Evolutionary conservation across 2,329 filamentous ascomycete genomes (phyloP), one percentile per base, ranked within the genome.

Genomic region (Allantophomopsis cytisporea): DNA sequence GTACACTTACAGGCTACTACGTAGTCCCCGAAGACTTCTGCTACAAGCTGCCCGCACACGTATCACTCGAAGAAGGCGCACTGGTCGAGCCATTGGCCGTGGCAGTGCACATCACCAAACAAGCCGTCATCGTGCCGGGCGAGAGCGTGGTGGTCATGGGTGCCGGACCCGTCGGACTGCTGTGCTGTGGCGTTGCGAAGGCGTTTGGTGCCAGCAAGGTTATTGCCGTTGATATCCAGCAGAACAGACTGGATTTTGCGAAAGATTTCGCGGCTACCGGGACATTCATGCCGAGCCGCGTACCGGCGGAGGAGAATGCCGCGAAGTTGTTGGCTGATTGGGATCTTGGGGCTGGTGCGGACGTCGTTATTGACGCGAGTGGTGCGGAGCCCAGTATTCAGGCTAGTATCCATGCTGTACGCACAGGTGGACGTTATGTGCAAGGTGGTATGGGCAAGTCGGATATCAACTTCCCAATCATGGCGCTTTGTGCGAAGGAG

Each of bases 391-490:
- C 81, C 1, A 82, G 76, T 8, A 85, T 89, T 51, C 83, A 88
- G 62, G 71, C 81, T 0, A 73, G 72, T 28, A 71, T 89, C 51
- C 80, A 88, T 60, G 70, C 71, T 15, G 71, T 87, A 18, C 71
- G 78, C 46, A 67, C 68, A 36, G 84, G 84, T 41, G 84, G 84
- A 23, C 79, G 72, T 13, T 89, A 85, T 52, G 80, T 93, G 7
- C 86, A 93, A 63, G 85, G 79, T 43, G 88, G 88, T 40, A 94
- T 95, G 86, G 89, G 89, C 54, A 83, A 81, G 56, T 61, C 76
- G 31, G 84, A 94, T 54, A 88, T 95, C 58, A 83, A 63, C 7
- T 94, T 95, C 66, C 89, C 89, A 38, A 94, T 96, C 57, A 83
- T 89, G 73, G 81, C 83, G 5, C 69, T 93, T 55, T 93, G 87